Conservation (phyloP, 2,329 filamentous ascomycete genomes). For the Zelopaecilomyces penicillatus region DNA sequence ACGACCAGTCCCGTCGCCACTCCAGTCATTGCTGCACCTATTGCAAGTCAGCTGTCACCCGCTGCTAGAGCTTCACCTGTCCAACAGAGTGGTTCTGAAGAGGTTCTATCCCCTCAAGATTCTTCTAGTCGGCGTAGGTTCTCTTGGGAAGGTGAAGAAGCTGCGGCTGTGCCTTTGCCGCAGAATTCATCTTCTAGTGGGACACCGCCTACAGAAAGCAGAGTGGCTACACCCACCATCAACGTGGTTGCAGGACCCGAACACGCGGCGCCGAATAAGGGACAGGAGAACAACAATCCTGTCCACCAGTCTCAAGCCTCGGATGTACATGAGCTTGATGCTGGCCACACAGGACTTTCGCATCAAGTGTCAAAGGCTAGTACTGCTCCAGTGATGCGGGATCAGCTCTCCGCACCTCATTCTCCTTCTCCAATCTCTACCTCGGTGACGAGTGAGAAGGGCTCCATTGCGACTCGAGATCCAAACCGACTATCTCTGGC, state of each 20-base stretch:
- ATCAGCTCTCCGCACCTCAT: conserved; percentile 23
- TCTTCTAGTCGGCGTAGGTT: conserved; percentile 21
- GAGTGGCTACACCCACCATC: too few relatives aligned
- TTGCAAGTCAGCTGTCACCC: too few relatives aligned
- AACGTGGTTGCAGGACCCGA: too few relatives aligned
- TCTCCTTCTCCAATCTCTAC: conserved; percentile 37
- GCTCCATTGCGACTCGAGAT: conserved; percentile 14
- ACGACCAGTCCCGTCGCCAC: too few relatives aligned
- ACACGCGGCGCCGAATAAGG: too few relatives aligned
- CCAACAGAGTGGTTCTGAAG: too few relatives aligned
- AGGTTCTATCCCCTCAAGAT: conserved; percentile 1
- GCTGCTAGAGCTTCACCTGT: too few relatives aligned
- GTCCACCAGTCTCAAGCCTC: conserved; percentile 2
- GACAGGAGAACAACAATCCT: too few relatives aligned
- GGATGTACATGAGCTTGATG: conserved; percentile 6
- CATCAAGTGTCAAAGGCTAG: conserved; percentile 18
- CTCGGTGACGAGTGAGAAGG: conserved; percentile 21
- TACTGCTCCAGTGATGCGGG: conserved; percentile 10
- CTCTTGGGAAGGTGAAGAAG: conserved; percentile 27
- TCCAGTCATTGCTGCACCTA: too few relatives aligned
- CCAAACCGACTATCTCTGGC: conserved; percentile 29
- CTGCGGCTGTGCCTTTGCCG: neutral
- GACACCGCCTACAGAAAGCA: too few relatives aligned
- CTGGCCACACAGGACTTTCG: conserved; percentile 7
- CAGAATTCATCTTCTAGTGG: neutral